Evolutionary conservation across 176 grass and related monocot genomes (phyloP).

Genomic region (Hordeum vulgare): DNA sequence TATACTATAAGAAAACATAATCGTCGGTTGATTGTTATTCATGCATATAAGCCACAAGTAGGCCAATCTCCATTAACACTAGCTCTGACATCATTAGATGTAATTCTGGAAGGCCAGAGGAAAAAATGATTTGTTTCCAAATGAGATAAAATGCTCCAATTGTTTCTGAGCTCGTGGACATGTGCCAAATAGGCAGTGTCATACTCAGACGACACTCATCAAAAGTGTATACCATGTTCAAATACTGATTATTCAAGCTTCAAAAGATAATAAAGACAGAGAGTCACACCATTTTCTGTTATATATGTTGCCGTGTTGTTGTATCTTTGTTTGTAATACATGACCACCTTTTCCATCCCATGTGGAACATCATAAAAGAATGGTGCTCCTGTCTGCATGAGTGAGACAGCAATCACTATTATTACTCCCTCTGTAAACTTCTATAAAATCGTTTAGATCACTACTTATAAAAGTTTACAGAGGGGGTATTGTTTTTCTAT

Average conservation of each 20-base stretch:
- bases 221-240: not conserved
- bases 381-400: constrained; percentile 47
- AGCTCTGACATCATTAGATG: not conserved
- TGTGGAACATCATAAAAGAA: constrained; percentile 31
- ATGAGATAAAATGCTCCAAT: not conserved
- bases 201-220: not conserved
- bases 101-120: not conserved
- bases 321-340: constrained; percentile 71
- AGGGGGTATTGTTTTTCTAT: not conserved
- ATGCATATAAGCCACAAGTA: not conserved
- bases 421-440: not conserved
- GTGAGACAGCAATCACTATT: not conserved
- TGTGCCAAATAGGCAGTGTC: not conserved
- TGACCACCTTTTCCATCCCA: constrained; percentile 49
- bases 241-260: not conserved
- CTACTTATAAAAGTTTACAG: too few species aligned
- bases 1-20: not conserved
- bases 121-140: not conserved
- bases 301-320: constrained; percentile 60
- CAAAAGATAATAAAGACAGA: not conserved
- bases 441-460: too few species aligned
- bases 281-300: constrained; percentile 58
- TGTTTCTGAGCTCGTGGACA: not conserved
- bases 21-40: not conserved
- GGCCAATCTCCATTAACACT: not conserved